These are phyloP conservation scores for Cutaneotrichosporon dermatis DNA, from an alignment of 1,284 basidiomycete species.

Conservation along the genomic window DNA sequence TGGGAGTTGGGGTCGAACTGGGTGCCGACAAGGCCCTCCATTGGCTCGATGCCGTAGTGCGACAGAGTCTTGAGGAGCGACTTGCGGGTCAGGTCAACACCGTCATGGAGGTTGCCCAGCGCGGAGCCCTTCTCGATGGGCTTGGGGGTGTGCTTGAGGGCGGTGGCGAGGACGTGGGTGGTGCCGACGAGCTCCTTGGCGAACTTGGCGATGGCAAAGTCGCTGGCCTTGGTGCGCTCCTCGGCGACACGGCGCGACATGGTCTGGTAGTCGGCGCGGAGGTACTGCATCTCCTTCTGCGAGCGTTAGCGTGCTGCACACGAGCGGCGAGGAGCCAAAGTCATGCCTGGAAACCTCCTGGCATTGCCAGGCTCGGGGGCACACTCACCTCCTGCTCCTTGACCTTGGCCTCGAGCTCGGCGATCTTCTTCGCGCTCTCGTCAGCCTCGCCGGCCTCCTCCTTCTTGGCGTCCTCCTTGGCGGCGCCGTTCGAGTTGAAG, in stretches of 20 bases:
- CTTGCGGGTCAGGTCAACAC: conserved; percentile 89
- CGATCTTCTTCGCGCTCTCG: conserved; percentile 21
- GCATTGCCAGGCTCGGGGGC: too few species aligned
- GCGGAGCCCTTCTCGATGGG: conserved; percentile 50
- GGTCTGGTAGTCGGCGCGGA: conserved; percentile 92
- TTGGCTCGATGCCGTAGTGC: conserved; percentile 88
- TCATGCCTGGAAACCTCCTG: conserved; percentile 22
- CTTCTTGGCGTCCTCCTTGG: conserved; percentile 6
- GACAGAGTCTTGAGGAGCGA: conserved; percentile 83
- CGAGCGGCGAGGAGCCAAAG: background rate
- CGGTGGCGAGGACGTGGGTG: conserved; percentile 84
- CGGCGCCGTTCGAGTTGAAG: conserved; percentile 9
- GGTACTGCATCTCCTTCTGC: conserved; percentile 76
- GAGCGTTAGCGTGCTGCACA: background rate
- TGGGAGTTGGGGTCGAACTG: conserved; percentile 91
- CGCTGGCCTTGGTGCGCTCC: conserved; percentile 86
- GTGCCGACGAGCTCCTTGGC: conserved; percentile 85
- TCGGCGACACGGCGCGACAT: conserved; percentile 82
- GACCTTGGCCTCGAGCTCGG: conserved; percentile 23
- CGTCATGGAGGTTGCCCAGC: conserved; percentile 69
- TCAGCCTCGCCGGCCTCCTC: background rate
- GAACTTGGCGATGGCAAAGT: conserved; percentile 89
- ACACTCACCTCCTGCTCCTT: conserved; percentile 11
- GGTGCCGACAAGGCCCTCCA: conserved; percentile 64
- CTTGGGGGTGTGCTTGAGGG: conserved; percentile 72